These are phyloP conservation scores for Arthroderma sp. DNA, from an alignment of 2,329 filamentous ascomycete genomes.

Conservation along the genomic window DNA sequence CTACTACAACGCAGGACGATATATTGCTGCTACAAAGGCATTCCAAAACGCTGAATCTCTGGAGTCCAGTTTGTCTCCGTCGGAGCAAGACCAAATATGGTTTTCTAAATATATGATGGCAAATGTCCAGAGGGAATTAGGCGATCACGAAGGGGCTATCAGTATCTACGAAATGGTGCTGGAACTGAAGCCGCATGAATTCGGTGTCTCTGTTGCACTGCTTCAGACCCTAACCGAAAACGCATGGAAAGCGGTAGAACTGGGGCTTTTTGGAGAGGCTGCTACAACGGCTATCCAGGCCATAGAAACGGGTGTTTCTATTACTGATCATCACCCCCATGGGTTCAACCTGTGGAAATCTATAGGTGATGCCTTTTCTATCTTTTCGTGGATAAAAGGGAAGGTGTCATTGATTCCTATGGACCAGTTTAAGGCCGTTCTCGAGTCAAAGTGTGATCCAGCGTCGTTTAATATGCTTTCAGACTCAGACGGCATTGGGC, in stretches of 20 bases:
- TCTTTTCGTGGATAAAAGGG: slow-evolving; percentile 68
- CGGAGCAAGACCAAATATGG: slow-evolving; percentile 61
- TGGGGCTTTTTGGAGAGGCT: slow-evolving; percentile 75
- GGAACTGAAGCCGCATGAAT: slow-evolving; percentile 53
- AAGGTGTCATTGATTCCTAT: slow-evolving; percentile 51
- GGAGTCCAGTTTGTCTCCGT: slow-evolving; percentile 45
- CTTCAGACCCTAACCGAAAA: slow-evolving; percentile 80
- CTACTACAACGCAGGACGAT: slow-evolving; percentile 85
- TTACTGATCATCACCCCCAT: slow-evolving; percentile 47
- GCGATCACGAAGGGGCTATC: slow-evolving; percentile 77
- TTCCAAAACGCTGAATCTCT: slow-evolving; percentile 73
- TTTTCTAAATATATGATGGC: slow-evolving; percentile 95
- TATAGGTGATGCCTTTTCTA: slow-evolving; percentile 71
- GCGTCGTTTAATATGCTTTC: slow-evolving; percentile 49
- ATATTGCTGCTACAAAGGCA: slow-evolving; percentile 85
- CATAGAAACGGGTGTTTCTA: slow-evolving; percentile 51
- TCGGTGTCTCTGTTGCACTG: slow-evolving; percentile 75
- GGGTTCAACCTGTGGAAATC: slow-evolving; percentile 95
- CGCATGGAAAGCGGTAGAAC: slow-evolving; percentile 62
- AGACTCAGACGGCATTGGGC: slow-evolving; percentile 54
- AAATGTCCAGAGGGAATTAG: slow-evolving; percentile 83
- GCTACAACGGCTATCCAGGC: slow-evolving; percentile 55
- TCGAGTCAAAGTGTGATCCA: slow-evolving; percentile 38
- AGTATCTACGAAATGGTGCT: slow-evolving; percentile 63
- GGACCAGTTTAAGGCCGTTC: slow-evolving; percentile 41